Base-by-base conservation (phyloP, 2,329 filamentous ascomycete genomes). In the Aspergillus awamori region DNA sequence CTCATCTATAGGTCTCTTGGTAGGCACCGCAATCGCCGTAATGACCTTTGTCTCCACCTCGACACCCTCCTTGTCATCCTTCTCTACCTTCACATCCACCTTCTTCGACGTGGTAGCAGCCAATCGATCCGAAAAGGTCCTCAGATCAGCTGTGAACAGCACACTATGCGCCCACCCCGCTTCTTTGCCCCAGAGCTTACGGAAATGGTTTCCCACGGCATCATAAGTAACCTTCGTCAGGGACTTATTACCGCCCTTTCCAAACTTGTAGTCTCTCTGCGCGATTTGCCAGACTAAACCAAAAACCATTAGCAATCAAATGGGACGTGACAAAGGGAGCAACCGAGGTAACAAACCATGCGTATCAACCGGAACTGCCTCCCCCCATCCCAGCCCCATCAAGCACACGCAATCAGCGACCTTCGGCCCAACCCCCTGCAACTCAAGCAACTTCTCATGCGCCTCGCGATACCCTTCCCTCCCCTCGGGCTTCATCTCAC, bases 81-180 rank as follows among this genome's bases (percentile, higher is more conserved):
- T 67, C 24, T 72, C 61, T 10, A 67, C 68, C 57, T 74, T 72
- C 20, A 72, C 69, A 8, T 75, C 67, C 36, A 77, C 67, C 66
- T 20, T 75, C 58, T 75, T 74, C 67, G 11, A 36, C 11, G 76
- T 73, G 36, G 74, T 73, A 66, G 72, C 74, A 67, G 70, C 74
- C n/a, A 86, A 73, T 66, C 81, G 83, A 66, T 91, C 89, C 0
- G 93, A 89, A 71, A 98, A 98, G 0, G 91, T 86, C 71, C 87
- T 90, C 59, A 99, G 77, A 72, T 99, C 93, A 0, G 95, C 96
- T 0, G 95, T 96, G 72, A 99, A 99, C 11, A 99, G 82, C 8
- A 99, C 95, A 2, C 92, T 96, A 79, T 99, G 95, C 8, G 96
- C 95, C 96, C 96, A 99, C 1, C 95, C 95, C 1, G 95, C 95